Percentiles rank a stretch among this genome's conserved stretches.
Conservation (phyloP, 2,329 filamentous ascomycete genomes). For the Chrysosporium queenslandicum region DNA sequence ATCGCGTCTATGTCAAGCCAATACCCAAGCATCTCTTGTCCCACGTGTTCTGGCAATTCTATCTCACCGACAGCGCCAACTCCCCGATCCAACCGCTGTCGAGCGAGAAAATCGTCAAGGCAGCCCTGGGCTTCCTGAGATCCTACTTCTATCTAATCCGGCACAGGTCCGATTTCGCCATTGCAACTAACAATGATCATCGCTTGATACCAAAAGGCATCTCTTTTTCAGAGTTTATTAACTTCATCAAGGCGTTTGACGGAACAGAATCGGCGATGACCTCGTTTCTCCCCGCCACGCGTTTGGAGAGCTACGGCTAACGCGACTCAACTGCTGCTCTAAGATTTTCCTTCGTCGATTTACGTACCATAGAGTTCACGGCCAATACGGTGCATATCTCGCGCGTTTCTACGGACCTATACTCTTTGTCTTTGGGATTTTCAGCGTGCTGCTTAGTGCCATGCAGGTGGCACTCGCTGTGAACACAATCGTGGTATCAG, state of each 20-base stretch:
- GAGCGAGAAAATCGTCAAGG: too few relatives aligned
- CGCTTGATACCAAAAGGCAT: too few relatives aligned
- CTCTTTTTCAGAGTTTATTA: background rate
- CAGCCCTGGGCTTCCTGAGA: too few relatives aligned
- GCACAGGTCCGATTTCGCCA: too few relatives aligned
- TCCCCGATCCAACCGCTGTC: too few relatives aligned
- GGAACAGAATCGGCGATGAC: background rate
- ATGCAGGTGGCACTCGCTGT: too few relatives aligned
- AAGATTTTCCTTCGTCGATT: background rate
- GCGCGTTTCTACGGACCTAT: background rate
- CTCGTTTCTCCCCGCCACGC: background rate
- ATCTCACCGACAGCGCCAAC: too few relatives aligned
- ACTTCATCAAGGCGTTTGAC: background rate
- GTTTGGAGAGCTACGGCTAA: background rate
- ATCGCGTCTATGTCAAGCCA: background rate
- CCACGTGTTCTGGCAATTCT: constrained; percentile 4
- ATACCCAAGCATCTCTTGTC: background rate
- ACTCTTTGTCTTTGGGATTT: background rate
- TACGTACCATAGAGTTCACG: background rate
- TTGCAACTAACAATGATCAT: too few relatives aligned
- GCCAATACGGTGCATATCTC: background rate
- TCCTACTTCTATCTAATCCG: too few relatives aligned
- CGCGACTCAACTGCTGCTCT: background rate
- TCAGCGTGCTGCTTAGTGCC: background rate
- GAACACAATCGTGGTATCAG: background rate